Base-by-base conservation (phyloP, 2,329 filamentous ascomycete genomes). In the Chalara sp. region DNA sequence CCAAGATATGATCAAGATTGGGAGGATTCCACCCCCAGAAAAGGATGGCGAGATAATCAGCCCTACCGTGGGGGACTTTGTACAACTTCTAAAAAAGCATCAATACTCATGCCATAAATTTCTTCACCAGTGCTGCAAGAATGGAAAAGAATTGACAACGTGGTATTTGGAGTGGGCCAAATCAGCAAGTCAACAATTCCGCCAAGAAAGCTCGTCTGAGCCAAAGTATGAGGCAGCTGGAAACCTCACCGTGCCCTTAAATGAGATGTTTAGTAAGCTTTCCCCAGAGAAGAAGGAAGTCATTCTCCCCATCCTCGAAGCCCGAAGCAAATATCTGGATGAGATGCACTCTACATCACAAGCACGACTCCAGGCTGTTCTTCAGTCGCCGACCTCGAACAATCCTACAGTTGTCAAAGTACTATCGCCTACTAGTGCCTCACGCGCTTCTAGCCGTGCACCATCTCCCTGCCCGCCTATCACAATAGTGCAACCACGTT, bases 41-140 rank as follows among this genome's bases (percentile, higher is more conserved):
- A 67, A 65, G 41, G 60, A 61, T 7, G 49, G 44, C 29, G 55
- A 55, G 7, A 57, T 65, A n/a, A 59, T 53, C 69, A 40, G 44
- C 42, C 80, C 86, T 0, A 81, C 78, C 0, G 84, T 90, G 1
- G 81, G 87, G 56, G 86, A 91, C 60, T 92, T 84, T 55, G 82
- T 89, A 6, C 68, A 75, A 11, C 67, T 92, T 1, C 68, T 91
- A 11, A 76, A 77, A 56, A 79, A 79, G 49, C 84, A 91, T 59
- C 76, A 81, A 37, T 70, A 72, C 1, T 73, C 82, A 2, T 68
- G 81, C 44, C 88, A 89, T 68, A 80, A 76, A 47, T 91, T 87
- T 72, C 64, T 90, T 3, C 86, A 90, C 57, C 80, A 86, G 49
- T 72, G 88, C 7, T 79, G 79, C 4, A 79, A 78, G 56, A 83